These are phyloP conservation scores for Raphidocelis subcapitata DNA, from an alignment of 139 green algal species.

Conservation along the genomic window DNA sequence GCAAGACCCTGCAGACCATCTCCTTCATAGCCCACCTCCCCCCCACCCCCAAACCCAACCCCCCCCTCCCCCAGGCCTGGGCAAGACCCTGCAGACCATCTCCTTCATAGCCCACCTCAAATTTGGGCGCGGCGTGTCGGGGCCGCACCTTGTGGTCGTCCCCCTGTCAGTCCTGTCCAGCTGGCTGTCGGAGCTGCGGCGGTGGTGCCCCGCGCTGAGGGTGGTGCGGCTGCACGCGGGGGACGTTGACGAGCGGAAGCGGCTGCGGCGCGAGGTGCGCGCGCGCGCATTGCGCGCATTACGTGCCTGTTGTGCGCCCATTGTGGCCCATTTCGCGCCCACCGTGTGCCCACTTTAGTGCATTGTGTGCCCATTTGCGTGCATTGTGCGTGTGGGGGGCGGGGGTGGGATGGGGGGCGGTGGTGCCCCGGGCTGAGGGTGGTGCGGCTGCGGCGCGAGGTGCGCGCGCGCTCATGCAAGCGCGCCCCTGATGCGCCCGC, in stretches of 20 bases:
- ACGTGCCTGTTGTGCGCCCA: not conserved
- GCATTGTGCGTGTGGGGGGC: no score
- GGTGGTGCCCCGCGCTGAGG: conserved; percentile 59
- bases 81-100: conserved; percentile 71
- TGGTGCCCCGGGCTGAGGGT: conserved; percentile 63
- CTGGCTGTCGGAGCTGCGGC: conserved; percentile 84
- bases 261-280: conserved; percentile 43
- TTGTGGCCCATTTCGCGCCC: not conserved
- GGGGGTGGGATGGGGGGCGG: conserved; percentile 69
- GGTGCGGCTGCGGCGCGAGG: conserved; percentile 46
- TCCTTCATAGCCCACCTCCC: conserved; percentile 69
- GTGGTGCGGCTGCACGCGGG: conserved; percentile 55
- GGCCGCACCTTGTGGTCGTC: conserved; percentile 89
- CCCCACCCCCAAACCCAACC: no score
- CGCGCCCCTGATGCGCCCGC: no score
- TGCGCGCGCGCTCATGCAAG: conserved; percentile 9
- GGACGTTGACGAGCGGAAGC: conserved; percentile 44
- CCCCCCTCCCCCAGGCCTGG: no score
- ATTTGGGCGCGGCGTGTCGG: conserved; percentile 54
- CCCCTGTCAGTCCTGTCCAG: conserved; percentile 85
- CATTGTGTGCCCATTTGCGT: not conserved
- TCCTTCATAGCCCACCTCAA: conserved; percentile 69
- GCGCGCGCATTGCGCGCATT: not conserved
- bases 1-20: conserved; percentile 71
- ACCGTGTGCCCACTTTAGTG: not conserved